Base-by-base conservation (phyloP, 2,329 filamentous ascomycete species). In the Trichothecium sympodiale region DNA sequence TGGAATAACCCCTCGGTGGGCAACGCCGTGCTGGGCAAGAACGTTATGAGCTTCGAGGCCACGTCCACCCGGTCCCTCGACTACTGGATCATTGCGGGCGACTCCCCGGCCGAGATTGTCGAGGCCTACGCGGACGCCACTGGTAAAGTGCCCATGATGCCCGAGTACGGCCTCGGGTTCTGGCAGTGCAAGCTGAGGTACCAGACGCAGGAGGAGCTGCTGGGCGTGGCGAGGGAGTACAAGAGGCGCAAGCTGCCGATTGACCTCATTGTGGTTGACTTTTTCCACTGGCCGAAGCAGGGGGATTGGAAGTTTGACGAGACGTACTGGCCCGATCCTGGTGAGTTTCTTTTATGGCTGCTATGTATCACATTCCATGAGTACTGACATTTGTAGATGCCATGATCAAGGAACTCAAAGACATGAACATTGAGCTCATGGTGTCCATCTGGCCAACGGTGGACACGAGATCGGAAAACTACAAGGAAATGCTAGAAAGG, bases 391-490 rank as follows among this genome's bases (percentile, higher is more conserved):
- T 5, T 17, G 17, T 10, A 53, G 73, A 73, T 31, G 71, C 71
- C 4, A 82, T 82, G 77, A 60, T 80, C 16, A 57, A 61, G 28
- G 77, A 81, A 49, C 61, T 81, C 1, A 61, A 70, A 29, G 59
- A 65, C 0, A 52, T 82, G 40, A 61, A 64, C 0, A 68, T 81
- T 31, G 75, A 82, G 46, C 61, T 80, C 3, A 81, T 82, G 75
- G 73, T 82, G 1, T 80, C 74, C 0, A 69, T 82, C 43, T 82
- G 78, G 77, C 77, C 77, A 0, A 80, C 75, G 0, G 75, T 82
- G 1, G 74, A 80, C 36, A 64, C 61, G 10, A 47, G 52, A 2
- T 74, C 69, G 0, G 69, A 75, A 29, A 79, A 79, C 48, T 80
- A 69, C 46, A 45, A 62, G 1, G 68, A 79, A 42, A 79, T 81